phyloP scores from a whole-genome alignment of 805 yeast genomes.

The Clavispora phyllophila region DNA sequence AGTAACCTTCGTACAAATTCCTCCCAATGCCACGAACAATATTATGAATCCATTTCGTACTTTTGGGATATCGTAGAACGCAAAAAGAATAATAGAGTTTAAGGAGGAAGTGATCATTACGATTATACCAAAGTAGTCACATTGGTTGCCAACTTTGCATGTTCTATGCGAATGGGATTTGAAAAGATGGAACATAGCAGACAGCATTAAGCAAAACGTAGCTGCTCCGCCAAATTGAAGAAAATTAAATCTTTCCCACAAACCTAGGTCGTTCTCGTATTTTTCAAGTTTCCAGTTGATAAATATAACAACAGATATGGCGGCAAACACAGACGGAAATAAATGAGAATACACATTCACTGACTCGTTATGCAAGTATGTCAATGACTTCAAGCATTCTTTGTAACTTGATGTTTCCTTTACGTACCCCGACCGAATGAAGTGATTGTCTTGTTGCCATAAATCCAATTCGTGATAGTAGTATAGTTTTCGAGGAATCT shows the following conservation, averaged over 20 bases:
- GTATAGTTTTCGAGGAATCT: constrained; percentile 2
- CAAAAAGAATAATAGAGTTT: constrained; percentile 31
- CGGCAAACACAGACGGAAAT: constrained; percentile 34
- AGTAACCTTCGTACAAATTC: constrained; percentile 57
- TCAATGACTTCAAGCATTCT: constrained; percentile 44
- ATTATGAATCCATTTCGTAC: constrained; percentile 36
- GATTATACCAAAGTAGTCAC: constrained; percentile 75
- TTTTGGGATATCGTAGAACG: constrained; percentile 39
- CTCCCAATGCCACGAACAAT: constrained; percentile 52
- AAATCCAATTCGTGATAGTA: constrained; percentile 56
- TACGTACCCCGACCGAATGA: constrained; percentile 60
- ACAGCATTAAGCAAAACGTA: constrained; percentile 53
- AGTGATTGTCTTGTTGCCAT: constrained; percentile 76
- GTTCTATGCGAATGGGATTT: constrained; percentile 61
- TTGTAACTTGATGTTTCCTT: constrained; percentile 45
- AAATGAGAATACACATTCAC: constrained; percentile 69
- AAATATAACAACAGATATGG: constrained; percentile 23
- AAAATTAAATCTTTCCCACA: constrained; percentile 47
- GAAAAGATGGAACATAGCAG: constrained; percentile 62
- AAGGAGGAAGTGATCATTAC: constrained; percentile 47
- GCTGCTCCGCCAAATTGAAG: constrained; percentile 54
- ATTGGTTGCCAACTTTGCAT: constrained; percentile 55
- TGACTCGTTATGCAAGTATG: constrained; percentile 63
- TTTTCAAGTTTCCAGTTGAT: constrained; percentile 21
- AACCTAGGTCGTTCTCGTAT: constrained; percentile 21